Percentiles rank a stretch among this genome's conserved stretches.
Evolutionary conservation across 768 basidiomycete genomes (phyloP).

Genomic region (Podaxis sp.): DNA sequence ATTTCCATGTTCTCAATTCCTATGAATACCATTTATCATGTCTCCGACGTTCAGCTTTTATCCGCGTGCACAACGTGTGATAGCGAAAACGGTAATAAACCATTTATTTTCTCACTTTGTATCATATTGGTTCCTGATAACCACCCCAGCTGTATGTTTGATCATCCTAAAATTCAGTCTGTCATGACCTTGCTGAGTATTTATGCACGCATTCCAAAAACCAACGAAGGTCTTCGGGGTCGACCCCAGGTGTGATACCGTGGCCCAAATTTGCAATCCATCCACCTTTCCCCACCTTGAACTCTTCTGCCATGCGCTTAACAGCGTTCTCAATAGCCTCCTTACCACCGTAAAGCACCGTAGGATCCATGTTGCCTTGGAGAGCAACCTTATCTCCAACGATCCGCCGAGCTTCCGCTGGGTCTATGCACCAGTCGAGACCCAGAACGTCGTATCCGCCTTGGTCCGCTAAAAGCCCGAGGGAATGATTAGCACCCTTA

Average conservation of each 20-base stretch:
- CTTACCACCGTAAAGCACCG: constrained; percentile 78
- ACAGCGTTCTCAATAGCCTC: constrained; percentile 87
- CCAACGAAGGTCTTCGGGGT: constrained; percentile 89
- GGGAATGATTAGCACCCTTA: constrained; percentile 84
- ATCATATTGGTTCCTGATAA: not conserved
- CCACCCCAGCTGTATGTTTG: not conserved
- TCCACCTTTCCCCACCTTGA: constrained; percentile 62
- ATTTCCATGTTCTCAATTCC: constrained; percentile 16
- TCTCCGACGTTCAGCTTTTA: constrained; percentile 1
- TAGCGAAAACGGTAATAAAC: not conserved
- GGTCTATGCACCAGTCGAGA: constrained; percentile 89
- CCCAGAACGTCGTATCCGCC: constrained; percentile 87
- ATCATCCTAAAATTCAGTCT: not conserved
- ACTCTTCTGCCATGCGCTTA: constrained; percentile 77
- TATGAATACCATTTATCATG: constrained; percentile 15
- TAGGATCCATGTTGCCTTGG: constrained; percentile 95
- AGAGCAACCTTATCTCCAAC: constrained; percentile 65
- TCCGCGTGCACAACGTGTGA: not conserved
- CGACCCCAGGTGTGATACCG: constrained; percentile 93
- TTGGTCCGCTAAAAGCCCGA: constrained; percentile 54
- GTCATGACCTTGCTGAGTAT: constrained; percentile 49
- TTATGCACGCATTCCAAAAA: constrained; percentile 90
- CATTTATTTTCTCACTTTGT: not conserved
- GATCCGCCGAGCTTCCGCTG: constrained; percentile 60
- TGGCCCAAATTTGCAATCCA: constrained; percentile 99